These are phyloP conservation scores for Sporothrix brasiliensis DNA, from an alignment of 2,329 filamentous ascomycete species.

Conservation along the genomic window DNA sequence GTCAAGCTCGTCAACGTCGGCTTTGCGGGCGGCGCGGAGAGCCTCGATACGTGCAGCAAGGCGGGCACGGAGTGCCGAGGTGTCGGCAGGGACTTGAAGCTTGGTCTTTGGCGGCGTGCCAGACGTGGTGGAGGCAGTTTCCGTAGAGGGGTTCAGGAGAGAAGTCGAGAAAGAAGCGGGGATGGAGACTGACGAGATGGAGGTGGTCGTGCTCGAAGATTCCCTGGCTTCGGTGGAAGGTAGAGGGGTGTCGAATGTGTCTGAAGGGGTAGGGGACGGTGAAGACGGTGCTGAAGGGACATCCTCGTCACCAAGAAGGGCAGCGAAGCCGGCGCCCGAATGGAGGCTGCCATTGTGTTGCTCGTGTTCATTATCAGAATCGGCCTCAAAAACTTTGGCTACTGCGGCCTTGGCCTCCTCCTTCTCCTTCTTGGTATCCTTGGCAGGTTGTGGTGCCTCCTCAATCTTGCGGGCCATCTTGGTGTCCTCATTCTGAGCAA, in stretches of 20 bases:
- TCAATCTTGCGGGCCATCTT: slow-evolving; percentile 8
- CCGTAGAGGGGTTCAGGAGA: slow-evolving; percentile 39
- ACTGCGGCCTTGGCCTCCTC: slow-evolving; percentile 26
- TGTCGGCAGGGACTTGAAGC: slow-evolving; percentile 59
- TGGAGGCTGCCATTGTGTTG: slow-evolving; percentile 55
- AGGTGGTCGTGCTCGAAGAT: slow-evolving; percentile 50
- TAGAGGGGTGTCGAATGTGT: slow-evolving; percentile 61
- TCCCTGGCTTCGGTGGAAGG: slow-evolving; percentile 45
- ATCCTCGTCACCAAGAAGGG: slow-evolving; percentile 53
- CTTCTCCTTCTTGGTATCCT: slow-evolving; percentile 36
- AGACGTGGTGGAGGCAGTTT: slow-evolving; percentile 6
- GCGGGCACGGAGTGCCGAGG: slow-evolving; percentile 73
- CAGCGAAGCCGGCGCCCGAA: slow-evolving; percentile 50
- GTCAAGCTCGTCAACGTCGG: slow-evolving; percentile 54
- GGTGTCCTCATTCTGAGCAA: not conserved
- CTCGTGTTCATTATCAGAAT: slow-evolving; percentile 56
- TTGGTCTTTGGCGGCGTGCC: slow-evolving; percentile 23
- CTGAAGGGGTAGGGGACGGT: slow-evolving; percentile 52
- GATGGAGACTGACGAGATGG: slow-evolving; percentile 26
- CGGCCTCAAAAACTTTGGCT: slow-evolving; percentile 47
- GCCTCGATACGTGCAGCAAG: slow-evolving; percentile 82
- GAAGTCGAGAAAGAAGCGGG: slow-evolving; percentile 29
- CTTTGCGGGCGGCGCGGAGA: slow-evolving; percentile 82
- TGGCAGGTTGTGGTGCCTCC: slow-evolving; percentile 10
- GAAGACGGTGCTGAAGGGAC: slow-evolving; percentile 43